Base-by-base conservation (phyloP, 2,329 filamentous ascomycete genomes). In the Chaetothyriales sp. region DNA sequence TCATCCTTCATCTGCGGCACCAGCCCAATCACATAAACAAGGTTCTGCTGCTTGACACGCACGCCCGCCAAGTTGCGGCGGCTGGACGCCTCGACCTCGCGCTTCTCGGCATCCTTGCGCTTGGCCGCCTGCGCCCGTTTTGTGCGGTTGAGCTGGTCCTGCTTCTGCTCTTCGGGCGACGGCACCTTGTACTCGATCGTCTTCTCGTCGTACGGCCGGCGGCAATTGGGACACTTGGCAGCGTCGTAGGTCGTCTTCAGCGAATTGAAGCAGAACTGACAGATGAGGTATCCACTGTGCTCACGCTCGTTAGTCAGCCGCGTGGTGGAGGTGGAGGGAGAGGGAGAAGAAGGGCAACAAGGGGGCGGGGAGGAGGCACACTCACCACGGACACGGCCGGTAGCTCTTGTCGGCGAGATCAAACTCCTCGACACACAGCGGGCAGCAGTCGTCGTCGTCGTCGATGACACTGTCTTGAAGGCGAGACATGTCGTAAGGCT, bases 211-310 rank as follows among this genome's bases (percentile, higher is more conserved):
- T 98, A 98, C 5, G 88, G 85, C 67, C 92, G 80, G 70, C 92
- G 82, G 68, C 92, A 98, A 60, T 94, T 94, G n/a, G 92, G 92
- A 69, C 92, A 98, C 53, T 95, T 78, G 37, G 90, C 89, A 66
- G 95, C 97, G 78, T 73, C 71, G 56, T 95, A 89, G 63, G 95
- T 95, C 62, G 86, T 94, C 72, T 94, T 94, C 68, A 98, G 94
- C 68, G 97, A 98, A 72, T 98, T 95, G 75, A 90, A 98, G 73
- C 92, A 98, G 71, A 98, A 98, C 75, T 98, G 94, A 70, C 92
- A 98, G 67, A 98, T 90, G 89, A 95, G 63, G 40, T 29, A 18
- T 7, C 15, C 13, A 18, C 20, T 28, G 54, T 49, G 54, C 47
- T 19, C 19, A 18, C 18, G 43, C 20, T 37, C 20, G 8, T 18